Evolutionary conservation across 2,329 filamentous ascomycete species (phyloP).

Genomic region (Hypoxylon sp.): DNA sequence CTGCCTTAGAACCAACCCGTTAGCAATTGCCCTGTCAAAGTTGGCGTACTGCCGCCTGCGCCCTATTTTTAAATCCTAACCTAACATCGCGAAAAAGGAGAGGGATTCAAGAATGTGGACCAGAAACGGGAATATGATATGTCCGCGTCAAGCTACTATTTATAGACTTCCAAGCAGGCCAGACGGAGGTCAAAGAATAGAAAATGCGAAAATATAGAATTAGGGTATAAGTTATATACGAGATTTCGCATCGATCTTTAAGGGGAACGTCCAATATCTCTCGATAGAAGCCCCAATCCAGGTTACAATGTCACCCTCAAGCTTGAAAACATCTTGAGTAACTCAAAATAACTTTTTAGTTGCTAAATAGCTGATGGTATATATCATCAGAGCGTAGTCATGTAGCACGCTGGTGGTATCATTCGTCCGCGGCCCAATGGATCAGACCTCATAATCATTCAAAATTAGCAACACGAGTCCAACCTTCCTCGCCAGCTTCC

Average conservation of each 20-base stretch:
- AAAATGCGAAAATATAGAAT: too few species aligned
- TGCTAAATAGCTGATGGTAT: constrained; percentile 1
- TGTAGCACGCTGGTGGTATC: constrained; percentile 28
- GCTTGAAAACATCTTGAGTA: neutral
- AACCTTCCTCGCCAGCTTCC: constrained; percentile 68
- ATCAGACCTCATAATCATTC: constrained; percentile 57
- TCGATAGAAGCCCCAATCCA: neutral
- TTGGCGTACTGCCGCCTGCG: too few species aligned
- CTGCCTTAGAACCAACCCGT: neutral
- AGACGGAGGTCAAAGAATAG: too few species aligned
- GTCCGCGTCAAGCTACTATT: too few species aligned
- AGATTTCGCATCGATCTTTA: too few species aligned
- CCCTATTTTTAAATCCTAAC: too few species aligned
- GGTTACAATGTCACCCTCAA: neutral
- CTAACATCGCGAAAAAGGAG: too few species aligned
- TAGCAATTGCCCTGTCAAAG: too few species aligned
- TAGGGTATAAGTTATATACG: too few species aligned
- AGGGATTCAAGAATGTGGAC: too few species aligned
- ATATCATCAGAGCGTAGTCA: constrained; percentile 5
- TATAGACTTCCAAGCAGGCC: too few species aligned
- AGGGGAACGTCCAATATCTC: neutral
- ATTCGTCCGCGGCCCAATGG: neutral
- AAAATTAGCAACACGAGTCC: constrained; percentile 68
- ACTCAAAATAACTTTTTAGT: neutral
- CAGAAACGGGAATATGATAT: too few species aligned